phyloP scores from a whole-genome alignment of 1,284 basidiomycete genomes.

The Microbotryum saponariae region DNA sequence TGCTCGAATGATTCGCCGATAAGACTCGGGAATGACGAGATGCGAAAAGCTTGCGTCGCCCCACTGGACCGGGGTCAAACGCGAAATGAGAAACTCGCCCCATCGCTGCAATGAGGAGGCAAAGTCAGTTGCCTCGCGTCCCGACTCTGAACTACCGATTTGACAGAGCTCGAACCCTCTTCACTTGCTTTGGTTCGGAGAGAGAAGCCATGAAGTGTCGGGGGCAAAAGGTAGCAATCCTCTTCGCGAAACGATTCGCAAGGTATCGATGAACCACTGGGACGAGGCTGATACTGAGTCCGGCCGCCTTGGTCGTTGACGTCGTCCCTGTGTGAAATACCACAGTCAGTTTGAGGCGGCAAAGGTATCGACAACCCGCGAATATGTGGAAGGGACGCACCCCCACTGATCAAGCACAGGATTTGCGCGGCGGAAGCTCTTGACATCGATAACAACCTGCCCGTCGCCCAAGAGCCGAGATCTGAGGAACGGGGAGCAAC shows the following conservation, averaged over 20 bases:
- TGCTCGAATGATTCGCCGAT: slow-evolving; percentile 23
- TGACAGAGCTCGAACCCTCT: too few species aligned
- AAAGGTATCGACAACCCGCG: too few species aligned
- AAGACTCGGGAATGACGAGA: slow-evolving; percentile 24
- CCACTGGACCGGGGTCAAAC: slow-evolving; percentile 15
- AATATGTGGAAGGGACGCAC: neutral
- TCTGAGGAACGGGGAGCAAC: neutral
- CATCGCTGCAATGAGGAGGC: slow-evolving; percentile 11
- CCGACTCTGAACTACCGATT: too few species aligned
- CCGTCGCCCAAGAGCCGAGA: slow-evolving; percentile 15
- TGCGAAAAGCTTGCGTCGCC: slow-evolving; percentile 12
- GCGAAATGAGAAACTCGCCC: slow-evolving; percentile 23
- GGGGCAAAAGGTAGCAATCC: slow-evolving; percentile 5
- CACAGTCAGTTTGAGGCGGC: neutral
- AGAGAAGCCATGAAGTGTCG: slow-evolving; percentile 10
- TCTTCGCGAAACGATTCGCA: neutral
- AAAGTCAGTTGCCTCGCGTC: neutral
- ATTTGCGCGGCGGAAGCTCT: slow-evolving; percentile 18
- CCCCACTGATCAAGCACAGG: slow-evolving; percentile 21
- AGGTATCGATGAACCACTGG: too few species aligned
- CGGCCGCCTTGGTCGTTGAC: neutral
- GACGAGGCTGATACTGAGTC: neutral
- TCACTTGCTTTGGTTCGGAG: slow-evolving; percentile 3
- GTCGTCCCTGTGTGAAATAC: slow-evolving; percentile 1
- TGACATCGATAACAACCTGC: slow-evolving; percentile 25